phyloP scores from a whole-genome alignment of 73 alveolate genomes.

The Effrenium voratum region DNA sequence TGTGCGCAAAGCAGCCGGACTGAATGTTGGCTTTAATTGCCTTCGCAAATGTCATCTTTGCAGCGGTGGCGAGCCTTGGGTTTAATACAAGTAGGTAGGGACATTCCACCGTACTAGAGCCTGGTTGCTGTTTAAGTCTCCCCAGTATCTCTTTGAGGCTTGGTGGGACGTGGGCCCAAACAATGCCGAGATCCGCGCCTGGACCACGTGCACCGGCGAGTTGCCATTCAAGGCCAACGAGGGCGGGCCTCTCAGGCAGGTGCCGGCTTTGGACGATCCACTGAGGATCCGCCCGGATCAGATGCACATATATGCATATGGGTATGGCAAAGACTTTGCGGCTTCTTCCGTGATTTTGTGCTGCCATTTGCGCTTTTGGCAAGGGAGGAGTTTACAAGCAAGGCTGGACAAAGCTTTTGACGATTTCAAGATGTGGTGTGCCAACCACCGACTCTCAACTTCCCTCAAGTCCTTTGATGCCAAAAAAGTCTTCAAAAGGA shows the following conservation, averaged over 20 bases:
- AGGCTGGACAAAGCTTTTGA: background rate
- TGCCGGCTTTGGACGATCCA: background rate
- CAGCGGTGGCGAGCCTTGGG: background rate
- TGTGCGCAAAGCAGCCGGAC: background rate
- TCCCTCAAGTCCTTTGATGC: background rate
- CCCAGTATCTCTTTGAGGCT: background rate
- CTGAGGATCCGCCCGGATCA: slow-evolving; percentile 41
- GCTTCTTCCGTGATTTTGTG: slow-evolving; percentile 1
- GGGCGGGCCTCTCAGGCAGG: background rate
- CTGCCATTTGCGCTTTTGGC: background rate
- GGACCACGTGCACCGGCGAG: background rate
- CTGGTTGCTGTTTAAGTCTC: background rate
- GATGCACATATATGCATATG: slow-evolving; percentile 7
- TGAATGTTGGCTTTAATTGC: background rate
- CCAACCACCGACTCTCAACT: background rate
- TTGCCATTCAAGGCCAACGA: background rate
- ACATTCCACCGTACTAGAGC: background rate
- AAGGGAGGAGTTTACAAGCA: background rate
- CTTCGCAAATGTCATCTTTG: slow-evolving; percentile 20
- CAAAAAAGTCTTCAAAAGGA: background rate
- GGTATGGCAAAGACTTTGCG: slow-evolving; percentile 39
- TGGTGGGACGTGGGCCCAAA: slow-evolving; percentile 24
- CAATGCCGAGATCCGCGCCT: background rate
- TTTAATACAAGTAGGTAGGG: background rate
- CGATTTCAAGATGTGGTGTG: background rate